These are phyloP conservation scores for Aaosphaeria arxii DNA, from an alignment of 2,329 filamentous ascomycete species.

Conservation along the genomic window DNA sequence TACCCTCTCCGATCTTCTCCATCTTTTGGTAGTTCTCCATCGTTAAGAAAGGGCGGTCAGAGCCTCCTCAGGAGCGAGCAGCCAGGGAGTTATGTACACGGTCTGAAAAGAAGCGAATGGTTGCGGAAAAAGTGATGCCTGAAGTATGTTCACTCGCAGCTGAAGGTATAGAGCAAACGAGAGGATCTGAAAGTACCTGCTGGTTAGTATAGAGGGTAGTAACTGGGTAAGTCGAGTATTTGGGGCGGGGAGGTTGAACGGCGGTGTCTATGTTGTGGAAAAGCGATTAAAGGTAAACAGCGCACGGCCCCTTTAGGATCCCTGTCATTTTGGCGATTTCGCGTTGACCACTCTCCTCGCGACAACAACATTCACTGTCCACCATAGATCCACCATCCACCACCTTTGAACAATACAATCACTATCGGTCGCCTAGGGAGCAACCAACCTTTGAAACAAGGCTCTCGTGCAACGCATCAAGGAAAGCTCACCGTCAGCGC, in stretches of 20 bases:
- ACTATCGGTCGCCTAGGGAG: too few relatives aligned
- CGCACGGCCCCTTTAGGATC: neutral
- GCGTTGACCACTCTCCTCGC: too few relatives aligned
- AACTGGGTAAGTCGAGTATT: neutral
- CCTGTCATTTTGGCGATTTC: too few relatives aligned
- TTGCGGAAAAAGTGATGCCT: neutral
- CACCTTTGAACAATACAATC: too few relatives aligned
- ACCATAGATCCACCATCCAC: too few relatives aligned
- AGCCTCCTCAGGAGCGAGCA: neutral
- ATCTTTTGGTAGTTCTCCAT: slow-evolving; percentile 98
- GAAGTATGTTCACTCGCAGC: too few relatives aligned
- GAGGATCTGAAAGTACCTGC: too few relatives aligned
- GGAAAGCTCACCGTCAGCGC: too few relatives aligned
- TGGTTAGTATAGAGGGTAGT: neutral
- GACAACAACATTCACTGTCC: too few relatives aligned
- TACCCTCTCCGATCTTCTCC: slow-evolving; percentile 95
- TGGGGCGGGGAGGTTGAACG: neutral
- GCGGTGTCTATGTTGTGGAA: neutral
- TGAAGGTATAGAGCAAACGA: too few relatives aligned
- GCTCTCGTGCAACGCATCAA: too few relatives aligned
- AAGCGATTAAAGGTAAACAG: neutral
- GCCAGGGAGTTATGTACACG: slow-evolving; percentile 14
- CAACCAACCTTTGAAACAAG: too few relatives aligned
- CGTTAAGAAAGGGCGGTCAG: slow-evolving; percentile 8
- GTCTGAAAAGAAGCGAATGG: slow-evolving; percentile 3